phyloP scores from a whole-genome alignment of 2,329 filamentous ascomycete species.

The Colletotrichum salicis region DNA sequence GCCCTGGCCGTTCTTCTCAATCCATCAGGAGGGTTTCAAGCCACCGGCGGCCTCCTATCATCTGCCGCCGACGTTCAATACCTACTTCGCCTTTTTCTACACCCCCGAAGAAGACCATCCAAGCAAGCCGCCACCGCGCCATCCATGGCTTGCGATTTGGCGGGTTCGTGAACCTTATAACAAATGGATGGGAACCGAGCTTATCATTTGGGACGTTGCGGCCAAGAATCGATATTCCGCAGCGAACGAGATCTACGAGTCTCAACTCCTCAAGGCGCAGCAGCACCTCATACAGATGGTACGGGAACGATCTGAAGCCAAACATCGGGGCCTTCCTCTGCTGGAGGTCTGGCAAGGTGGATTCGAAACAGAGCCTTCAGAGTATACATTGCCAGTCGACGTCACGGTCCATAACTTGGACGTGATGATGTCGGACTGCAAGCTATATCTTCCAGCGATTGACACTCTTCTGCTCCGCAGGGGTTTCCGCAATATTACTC shows the following conservation, averaged over 20 bases:
- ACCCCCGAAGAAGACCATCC: conserved; percentile 44
- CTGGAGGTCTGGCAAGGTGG: conserved; percentile 58
- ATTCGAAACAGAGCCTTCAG: conserved; percentile 39
- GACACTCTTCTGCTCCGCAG: conserved; percentile 40
- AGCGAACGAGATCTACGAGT: conserved; percentile 39
- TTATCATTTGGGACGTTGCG: conserved; percentile 65
- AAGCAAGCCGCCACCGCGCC: conserved; percentile 43
- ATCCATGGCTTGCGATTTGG: conserved; percentile 63
- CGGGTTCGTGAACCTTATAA: conserved; percentile 55
- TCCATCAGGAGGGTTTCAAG: background rate
- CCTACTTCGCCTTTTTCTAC: conserved; percentile 61
- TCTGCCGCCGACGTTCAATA: conserved; percentile 41
- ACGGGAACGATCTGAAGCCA: conserved; percentile 41
- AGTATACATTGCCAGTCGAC: conserved; percentile 51
- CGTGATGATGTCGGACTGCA: conserved; percentile 45
- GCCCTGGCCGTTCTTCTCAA: conserved; percentile 39
- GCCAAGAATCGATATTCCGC: conserved; percentile 41
- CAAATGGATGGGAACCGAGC: conserved; percentile 51
- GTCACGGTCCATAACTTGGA: conserved; percentile 52
- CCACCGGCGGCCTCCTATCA: background rate
- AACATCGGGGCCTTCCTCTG: conserved; percentile 49
- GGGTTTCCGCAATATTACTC: conserved; percentile 52
- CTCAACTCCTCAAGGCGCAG: conserved; percentile 58
- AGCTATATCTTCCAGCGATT: conserved; percentile 48
- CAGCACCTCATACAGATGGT: conserved; percentile 54